Conservation (phyloP, 2,329 filamentous ascomycete genomes). For the Diaporthe amygdali region DNA sequence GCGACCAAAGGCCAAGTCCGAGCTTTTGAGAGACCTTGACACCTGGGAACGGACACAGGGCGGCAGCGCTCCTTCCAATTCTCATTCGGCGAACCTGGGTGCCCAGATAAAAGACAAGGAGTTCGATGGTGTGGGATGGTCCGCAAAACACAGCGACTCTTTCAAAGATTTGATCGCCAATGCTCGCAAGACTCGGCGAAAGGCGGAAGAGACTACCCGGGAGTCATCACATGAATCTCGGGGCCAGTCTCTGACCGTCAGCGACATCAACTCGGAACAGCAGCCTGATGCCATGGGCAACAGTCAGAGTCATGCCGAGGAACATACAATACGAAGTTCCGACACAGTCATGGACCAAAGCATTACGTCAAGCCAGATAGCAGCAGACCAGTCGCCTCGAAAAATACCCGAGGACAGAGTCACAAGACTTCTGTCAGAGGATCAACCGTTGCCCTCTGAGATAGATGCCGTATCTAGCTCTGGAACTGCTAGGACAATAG, state of each 20-base stretch:
- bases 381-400: neutral
- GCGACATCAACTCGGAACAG: neutral
- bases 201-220: slow-evolving; percentile 23
- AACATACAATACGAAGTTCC: neutral
- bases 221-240: neutral
- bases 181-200: slow-evolving; percentile 60
- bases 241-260: neutral
- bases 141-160: slow-evolving; percentile 71
- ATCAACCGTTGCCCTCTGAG: neutral
- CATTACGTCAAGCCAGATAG: neutral
- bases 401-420: neutral
- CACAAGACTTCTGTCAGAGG: neutral
- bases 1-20: slow-evolving; percentile 69
- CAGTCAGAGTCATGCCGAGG: neutral
- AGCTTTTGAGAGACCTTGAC: slow-evolving; percentile 80
- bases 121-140: slow-evolving; percentile 83
- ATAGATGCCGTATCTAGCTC: neutral
- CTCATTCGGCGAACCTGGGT: slow-evolving; percentile 41
- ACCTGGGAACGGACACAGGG: slow-evolving; percentile 87
- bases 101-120: slow-evolving; percentile 81
- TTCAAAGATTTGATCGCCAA: slow-evolving; percentile 82
- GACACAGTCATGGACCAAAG: neutral
- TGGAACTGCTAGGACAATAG: neutral
- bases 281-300: neutral
- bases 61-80: slow-evolving; percentile 52